A percentile compares a stretch with the other conserved stretches of the same genome.
Evolutionary conservation across 768 basidiomycete genomes (phyloP).

Genomic region (Leucocoprinus sp.): DNA sequence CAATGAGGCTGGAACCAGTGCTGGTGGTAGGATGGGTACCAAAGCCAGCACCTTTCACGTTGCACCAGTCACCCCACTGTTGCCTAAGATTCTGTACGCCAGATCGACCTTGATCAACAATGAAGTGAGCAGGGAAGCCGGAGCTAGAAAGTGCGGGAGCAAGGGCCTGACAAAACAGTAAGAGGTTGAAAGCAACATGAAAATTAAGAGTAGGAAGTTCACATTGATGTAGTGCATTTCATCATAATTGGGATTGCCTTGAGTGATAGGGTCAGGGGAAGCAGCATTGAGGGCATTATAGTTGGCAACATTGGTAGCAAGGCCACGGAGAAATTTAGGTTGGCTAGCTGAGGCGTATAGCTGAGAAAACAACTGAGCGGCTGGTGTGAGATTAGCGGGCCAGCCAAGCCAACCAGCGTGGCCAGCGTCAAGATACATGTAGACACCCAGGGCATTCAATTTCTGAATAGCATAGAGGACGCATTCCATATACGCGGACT

Average conservation of each 20-base stretch:
- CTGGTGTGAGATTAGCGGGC: constrained; percentile 54
- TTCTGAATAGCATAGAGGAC: constrained; percentile 50
- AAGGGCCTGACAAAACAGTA: constrained; percentile 30
- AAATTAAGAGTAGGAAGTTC: constrained; percentile 9
- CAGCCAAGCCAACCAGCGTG: constrained; percentile 64
- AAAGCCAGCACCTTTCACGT: constrained; percentile 57
- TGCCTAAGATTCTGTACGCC: constrained; percentile 54
- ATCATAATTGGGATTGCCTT: constrained; percentile 53
- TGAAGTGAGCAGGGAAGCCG: constrained; percentile 54
- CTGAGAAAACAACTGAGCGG: constrained; percentile 44
- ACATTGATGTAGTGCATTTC: constrained; percentile 53
- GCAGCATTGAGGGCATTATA: constrained; percentile 38
- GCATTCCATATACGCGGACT: constrained; percentile 43
- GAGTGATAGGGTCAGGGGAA: constrained; percentile 52
- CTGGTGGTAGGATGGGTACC: constrained; percentile 49
- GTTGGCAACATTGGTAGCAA: constrained; percentile 52
- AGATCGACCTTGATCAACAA: constrained; percentile 60
- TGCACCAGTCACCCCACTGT: constrained; percentile 64
- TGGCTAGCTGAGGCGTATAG: constrained; percentile 44
- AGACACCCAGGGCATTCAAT: constrained; percentile 46
- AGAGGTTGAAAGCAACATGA: neutral
- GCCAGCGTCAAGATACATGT: constrained; percentile 56
- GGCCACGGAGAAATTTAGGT: constrained; percentile 50
- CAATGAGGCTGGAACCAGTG: constrained; percentile 47
- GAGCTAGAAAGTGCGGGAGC: constrained; percentile 32